Evolutionary conservation across 2,329 filamentous ascomycete genomes (phyloP).

Genomic region (Sporothrix curviconia): DNA sequence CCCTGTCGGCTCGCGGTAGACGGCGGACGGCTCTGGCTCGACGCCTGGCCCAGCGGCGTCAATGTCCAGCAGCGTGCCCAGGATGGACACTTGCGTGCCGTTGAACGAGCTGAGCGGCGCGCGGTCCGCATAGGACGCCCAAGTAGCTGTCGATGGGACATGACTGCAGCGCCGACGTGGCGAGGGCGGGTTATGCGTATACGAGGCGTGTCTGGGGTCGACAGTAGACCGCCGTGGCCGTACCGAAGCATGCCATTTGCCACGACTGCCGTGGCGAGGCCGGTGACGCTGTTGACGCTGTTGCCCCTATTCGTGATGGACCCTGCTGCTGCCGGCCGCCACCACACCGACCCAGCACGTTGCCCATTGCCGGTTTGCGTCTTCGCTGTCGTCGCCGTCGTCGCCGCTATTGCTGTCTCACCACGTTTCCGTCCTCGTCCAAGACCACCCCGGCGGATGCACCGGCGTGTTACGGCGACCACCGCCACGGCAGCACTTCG

Average conservation of each 20-base stretch:
- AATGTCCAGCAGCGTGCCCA: conserved; percentile 74
- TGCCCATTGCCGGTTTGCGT: conserved; percentile 26
- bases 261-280: background rate
- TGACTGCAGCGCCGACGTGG: conserved; percentile 32
- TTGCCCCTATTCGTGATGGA: too few relatives aligned
- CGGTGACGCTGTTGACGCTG: background rate
- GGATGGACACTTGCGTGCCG: conserved; percentile 68
- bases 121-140: conserved; percentile 56
- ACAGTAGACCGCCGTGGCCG: background rate
- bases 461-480: conserved; percentile 26
- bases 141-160: conserved; percentile 57
- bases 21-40: conserved; percentile 11
- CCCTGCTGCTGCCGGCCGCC: background rate
- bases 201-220: background rate
- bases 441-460: conserved; percentile 24
- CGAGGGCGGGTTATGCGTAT: conserved; percentile 22
- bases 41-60: conserved; percentile 46
- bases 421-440: conserved; percentile 24
- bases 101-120: conserved; percentile 65
- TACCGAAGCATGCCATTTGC: background rate
- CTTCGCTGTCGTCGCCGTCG: background rate
- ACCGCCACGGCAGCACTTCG: conserved; percentile 50
- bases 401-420: background rate
- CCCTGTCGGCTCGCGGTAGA: conserved; percentile 25
- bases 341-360: conserved; percentile 32